These are phyloP conservation scores for Epichloe uncinata DNA, from an alignment of 2,329 filamentous ascomycete genomes.

Conservation along the genomic window DNA sequence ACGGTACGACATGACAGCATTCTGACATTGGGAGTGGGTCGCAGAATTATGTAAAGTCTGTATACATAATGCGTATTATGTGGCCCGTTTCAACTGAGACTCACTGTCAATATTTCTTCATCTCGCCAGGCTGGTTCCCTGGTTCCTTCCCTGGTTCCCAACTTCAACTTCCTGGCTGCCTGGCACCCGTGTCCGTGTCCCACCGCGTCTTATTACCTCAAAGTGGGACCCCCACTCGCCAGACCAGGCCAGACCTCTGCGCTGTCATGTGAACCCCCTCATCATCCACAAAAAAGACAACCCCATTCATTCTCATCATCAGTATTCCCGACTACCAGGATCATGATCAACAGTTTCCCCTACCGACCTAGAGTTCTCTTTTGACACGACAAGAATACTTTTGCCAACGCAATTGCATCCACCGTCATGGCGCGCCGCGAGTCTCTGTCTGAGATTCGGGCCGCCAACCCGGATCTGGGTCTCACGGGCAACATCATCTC, in stretches of 20 bases:
- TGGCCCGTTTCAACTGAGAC: too few relatives aligned
- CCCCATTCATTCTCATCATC: slow-evolving; percentile 1
- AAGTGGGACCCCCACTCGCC: slow-evolving; percentile 1
- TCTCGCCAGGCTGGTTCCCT: neutral
- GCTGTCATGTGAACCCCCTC: slow-evolving; percentile 4
- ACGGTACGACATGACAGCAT: neutral
- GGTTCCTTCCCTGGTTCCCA: neutral
- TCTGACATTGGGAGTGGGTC: neutral
- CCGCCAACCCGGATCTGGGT: slow-evolving; percentile 41
- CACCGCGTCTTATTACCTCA: slow-evolving; percentile 2
- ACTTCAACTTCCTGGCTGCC: neutral
- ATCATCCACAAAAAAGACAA: neutral
- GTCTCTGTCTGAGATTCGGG: slow-evolving; percentile 41
- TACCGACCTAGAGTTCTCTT: neutral
- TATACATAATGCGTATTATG: too few relatives aligned
- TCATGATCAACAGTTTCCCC: neutral
- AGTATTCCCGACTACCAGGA: neutral
- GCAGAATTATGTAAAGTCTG: neutral
- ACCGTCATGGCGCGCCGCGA: slow-evolving; percentile 30
- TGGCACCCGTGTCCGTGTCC: too few relatives aligned
- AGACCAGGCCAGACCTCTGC: neutral
- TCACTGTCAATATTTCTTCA: too few relatives aligned
- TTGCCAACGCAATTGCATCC: neutral
- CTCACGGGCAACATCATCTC: slow-evolving; percentile 55
- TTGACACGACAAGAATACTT: neutral